Evolutionary conservation across 345 rosid genomes (phyloP), one percentile per base, ranked within the genome.

Genomic region (Salix exigua): DNA sequence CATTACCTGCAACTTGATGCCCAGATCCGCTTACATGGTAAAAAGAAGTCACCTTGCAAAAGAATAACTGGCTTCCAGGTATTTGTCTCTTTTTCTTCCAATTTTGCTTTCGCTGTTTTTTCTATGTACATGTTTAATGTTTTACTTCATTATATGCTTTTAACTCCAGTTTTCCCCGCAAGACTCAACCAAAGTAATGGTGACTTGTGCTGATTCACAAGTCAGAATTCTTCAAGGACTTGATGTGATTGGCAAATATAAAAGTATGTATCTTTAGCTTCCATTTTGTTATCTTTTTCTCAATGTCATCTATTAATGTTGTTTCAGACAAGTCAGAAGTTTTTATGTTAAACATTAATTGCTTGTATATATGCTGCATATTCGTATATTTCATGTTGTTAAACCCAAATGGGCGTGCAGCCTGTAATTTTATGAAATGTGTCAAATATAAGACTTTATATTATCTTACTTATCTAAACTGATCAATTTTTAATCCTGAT

Each of bases 1-100:
- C 80, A 88, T 73, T 83, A 78, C 58, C 70, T 90, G 78, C 83
- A 84, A 67, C 77, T 84, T 77, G 90, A 82, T 26, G 80, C 78
- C 71, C 88, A 87, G 79, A 75, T 90, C 66, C 77, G 80, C 77
- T 66, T 92, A 66, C 89, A 89, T 66, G 86, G 93, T 69, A 89
- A 86, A 80, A 90, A 89, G 84, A 92, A 92, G 83, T 79, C 75
- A 35, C 73, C 88, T 25, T 88, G 90, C 85, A 89, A 87, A 84
- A 83, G 92, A 73, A 87, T 90, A 77, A 90, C 92, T 61, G 94
- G 93, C 73, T 92, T 92, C 83, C 88, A 92, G 91, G 91, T 87
- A 21, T 44, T 55, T 30, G 42, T 14, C 19, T 58, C 58, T 31
- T 71, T 4, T 35, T 14, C 55, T 21, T 44, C 13, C 46, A 48